Conservation (phyloP, 352 stramenopile genomes). For the Phytophthora brassicae region DNA sequence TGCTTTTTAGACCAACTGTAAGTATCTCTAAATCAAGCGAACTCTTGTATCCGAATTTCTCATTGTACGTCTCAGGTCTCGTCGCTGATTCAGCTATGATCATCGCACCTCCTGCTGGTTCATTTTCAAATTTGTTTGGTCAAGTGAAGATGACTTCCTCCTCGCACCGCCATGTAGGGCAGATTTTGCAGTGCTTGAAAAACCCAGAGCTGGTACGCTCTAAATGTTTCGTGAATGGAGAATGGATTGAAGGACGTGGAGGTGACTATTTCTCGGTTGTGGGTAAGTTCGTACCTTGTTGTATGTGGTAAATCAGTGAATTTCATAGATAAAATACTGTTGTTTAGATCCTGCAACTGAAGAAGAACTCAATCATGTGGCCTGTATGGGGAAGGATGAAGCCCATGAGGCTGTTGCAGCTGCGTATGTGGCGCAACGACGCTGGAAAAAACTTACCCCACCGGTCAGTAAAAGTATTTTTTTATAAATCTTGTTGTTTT, state of each 20-base stretch:
- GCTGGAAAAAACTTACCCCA: slow-evolving; percentile 54
- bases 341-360: slow-evolving; percentile 55
- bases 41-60: background rate
- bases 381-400: slow-evolving; percentile 58
- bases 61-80: slow-evolving; percentile 6
- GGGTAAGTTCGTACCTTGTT: slow-evolving; percentile 20
- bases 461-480: slow-evolving; percentile 24
- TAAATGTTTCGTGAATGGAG: slow-evolving; percentile 58
- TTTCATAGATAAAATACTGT: slow-evolving; percentile 3
- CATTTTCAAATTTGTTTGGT: slow-evolving; percentile 6
- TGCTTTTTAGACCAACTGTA: background rate
- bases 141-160: slow-evolving; percentile 3
- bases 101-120: background rate
- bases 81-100: slow-evolving; percentile 11
- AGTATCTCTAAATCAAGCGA: background rate
- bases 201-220: slow-evolving; percentile 57
- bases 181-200: slow-evolving; percentile 24
- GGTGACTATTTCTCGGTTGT: slow-evolving; percentile 45
- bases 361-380: slow-evolving; percentile 47
- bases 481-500: background rate
- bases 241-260: slow-evolving; percentile 51
- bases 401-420: slow-evolving; percentile 55
- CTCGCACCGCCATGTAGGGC: background rate
- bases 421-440: slow-evolving; percentile 50
- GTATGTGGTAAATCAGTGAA: too few relatives aligned